These are phyloP conservation scores for Phytopythium litorale DNA, from an alignment of 352 stramenopile species.

Conservation along the genomic window DNA sequence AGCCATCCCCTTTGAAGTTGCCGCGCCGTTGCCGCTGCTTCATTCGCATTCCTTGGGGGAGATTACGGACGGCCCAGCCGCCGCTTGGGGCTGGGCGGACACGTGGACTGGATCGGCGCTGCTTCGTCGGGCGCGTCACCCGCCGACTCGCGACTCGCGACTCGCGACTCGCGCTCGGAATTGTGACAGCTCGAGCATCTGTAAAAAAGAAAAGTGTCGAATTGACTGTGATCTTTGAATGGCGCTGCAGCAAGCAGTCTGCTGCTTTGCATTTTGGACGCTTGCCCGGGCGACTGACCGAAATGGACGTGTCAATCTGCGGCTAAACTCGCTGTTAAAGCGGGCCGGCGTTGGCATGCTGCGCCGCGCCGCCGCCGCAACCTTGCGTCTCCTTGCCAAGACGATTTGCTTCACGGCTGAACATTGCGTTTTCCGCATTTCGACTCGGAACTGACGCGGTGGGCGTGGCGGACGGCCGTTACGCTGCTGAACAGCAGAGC, in stretches of 20 bases:
- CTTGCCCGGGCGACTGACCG: too few species aligned
- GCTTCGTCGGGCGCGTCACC: slow-evolving; percentile 11
- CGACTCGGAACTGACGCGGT: not conserved
- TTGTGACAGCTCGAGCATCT: not conserved
- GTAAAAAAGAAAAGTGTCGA: not conserved
- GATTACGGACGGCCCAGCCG: not conserved
- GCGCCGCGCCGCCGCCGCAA: not conserved
- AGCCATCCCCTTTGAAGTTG: slow-evolving; percentile 8
- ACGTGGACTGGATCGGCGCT: not conserved
- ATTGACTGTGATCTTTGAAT: not conserved
- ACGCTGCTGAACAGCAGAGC: not conserved
- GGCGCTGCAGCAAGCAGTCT: too few species aligned
- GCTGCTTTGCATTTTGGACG: too few species aligned
- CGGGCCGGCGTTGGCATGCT: not conserved
- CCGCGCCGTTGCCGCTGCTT: not conserved
- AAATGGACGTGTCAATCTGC: not conserved
- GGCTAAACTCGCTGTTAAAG: not conserved
- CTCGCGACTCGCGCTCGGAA: not conserved
- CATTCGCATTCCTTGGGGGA: not conserved
- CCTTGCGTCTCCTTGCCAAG: not conserved
- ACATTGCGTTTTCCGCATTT: slow-evolving; percentile 6
- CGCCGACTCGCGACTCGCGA: too few species aligned
- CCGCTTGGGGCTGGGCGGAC: slow-evolving; percentile 2
- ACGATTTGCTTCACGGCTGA: not conserved
- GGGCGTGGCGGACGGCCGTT: slow-evolving; percentile 1